Evolutionary conservation across 495 filamentous ascomycete species (phyloP).

Genomic region (Filosporella fistucella): DNA sequence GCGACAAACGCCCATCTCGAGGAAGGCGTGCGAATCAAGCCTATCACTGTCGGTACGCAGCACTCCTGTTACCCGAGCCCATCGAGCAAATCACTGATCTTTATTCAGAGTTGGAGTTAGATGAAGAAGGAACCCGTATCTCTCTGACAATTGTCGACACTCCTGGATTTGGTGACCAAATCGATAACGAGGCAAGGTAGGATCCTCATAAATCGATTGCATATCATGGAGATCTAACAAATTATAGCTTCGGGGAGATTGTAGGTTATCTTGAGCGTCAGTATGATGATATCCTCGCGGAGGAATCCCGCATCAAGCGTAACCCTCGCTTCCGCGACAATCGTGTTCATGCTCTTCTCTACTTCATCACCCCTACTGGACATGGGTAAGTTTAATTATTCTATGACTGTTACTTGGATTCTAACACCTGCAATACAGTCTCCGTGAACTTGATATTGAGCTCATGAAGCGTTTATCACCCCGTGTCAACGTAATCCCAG

Average conservation of each 20-base stretch:
- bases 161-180: conserved; percentile 96
- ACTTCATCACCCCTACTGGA: conserved; percentile 98
- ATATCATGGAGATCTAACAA: conserved; percentile 6
- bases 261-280: conserved; percentile 96
- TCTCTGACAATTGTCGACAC: conserved; percentile 98
- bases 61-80: neutral
- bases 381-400: conserved; percentile 62
- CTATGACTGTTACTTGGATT: neutral
- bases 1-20: conserved; percentile 83
- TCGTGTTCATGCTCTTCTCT: conserved; percentile 93
- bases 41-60: conserved; percentile 85
- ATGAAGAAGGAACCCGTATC: conserved; percentile 97
- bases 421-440: conserved; percentile 44
- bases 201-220: conserved; percentile 19
- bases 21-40: conserved; percentile 97
- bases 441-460: conserved; percentile 98
- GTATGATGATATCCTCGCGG: conserved; percentile 98
- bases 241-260: conserved; percentile 84
- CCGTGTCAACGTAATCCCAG: conserved; percentile 97
- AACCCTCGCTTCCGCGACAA: conserved; percentile 99
- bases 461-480: conserved; percentile 98
- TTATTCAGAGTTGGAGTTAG: conserved; percentile 82
- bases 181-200: conserved; percentile 98
- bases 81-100: conserved; percentile 14
- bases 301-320: conserved; percentile 99